Evolutionary conservation across 805 yeast genomes (phyloP), one percentile per base, ranked within the genome.

Genomic region (Saccharomycopsis schoenii): DNA sequence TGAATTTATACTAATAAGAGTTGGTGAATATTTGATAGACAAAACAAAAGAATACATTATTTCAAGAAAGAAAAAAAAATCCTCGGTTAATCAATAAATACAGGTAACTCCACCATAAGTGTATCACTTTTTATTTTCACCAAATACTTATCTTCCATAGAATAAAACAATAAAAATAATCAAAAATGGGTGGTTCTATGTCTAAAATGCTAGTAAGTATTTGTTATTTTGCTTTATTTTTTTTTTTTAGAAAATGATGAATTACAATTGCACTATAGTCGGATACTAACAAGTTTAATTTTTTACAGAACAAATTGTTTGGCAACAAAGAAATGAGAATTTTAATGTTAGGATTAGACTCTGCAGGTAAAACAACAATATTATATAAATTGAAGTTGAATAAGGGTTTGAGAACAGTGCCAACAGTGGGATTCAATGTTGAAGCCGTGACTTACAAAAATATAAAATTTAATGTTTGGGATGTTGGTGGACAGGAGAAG

Each of bases 401-500:
- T 62, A 88, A 82, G 68, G 80, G 81, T 77, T 80, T 80, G 64
- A 83, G 88, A 52, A 88, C 96, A 0, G 94, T 90, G 4, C 97
- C 97, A 24, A 92, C 97, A 0, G 96, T 90, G 24, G 97, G 97
- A 1, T 92, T 92, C 76, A 92, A 92, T 73, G 94, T 89, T 57
- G 96, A 89, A 73, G 86, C 93, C 2, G 89, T 89, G 64, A 83
- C 87, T 61, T 88, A 86, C 73, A 86, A 85, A 71, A 88, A 88
- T 72, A 85, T 88, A 62, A 84, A 88, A 61, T 88, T 89, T 76
- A 89, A 90, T 63, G 91, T 89, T 70, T 89, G 96, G 96, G 96
- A 89, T 73, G 94, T 94, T 64, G 97, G 97, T 75, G 97, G 97
- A 71, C 97, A 90, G 76, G 96, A 88, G 69, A 79, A 96, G 72